Evolutionary conservation across 495 filamentous ascomycete genomes (phyloP).

Genomic region (Aspergillus panamensis): DNA sequence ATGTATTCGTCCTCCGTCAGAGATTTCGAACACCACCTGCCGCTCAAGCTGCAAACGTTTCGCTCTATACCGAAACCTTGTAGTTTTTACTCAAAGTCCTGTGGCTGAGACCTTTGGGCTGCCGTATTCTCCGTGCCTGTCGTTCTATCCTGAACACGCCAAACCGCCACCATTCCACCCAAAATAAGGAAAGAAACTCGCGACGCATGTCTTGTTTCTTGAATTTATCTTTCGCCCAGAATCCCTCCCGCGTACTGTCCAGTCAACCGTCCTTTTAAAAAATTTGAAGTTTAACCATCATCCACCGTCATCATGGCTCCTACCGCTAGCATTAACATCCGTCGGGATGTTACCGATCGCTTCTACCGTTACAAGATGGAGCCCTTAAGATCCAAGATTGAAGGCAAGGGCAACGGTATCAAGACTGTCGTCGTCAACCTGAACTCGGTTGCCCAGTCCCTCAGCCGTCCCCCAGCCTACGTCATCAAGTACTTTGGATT

Average conservation of each 20-base stretch:
- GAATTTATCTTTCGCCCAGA: constrained; percentile 41
- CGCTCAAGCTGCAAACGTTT: constrained; percentile 91
- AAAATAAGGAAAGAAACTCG: constrained; percentile 47
- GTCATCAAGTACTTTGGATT: constrained; percentile 99
- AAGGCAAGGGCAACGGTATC: constrained; percentile 97
- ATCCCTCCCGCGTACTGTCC: constrained; percentile 37
- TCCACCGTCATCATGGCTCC: constrained; percentile 63
- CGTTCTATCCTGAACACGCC: constrained; percentile 24
- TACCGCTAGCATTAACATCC: constrained; percentile 79
- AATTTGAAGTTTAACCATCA: constrained; percentile 19
- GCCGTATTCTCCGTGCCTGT: constrained; percentile 27
- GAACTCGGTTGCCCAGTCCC: constrained; percentile 87
- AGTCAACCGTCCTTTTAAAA: constrained; percentile 17
- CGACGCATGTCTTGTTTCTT: constrained; percentile 53
- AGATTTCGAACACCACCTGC: constrained; percentile 76
- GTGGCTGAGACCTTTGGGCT: constrained; percentile 65
- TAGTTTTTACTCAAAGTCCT: constrained; percentile 75
- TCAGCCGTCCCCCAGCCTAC: constrained; percentile 88
- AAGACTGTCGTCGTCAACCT: constrained; percentile 97
- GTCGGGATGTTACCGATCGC: constrained; percentile 94
- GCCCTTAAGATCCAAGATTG: constrained; percentile 94
- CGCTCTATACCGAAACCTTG: constrained; percentile 85
- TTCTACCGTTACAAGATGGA: constrained; percentile 99
- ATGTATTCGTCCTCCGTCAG: constrained; percentile 80
- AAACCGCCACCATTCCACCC: constrained; percentile 52